These are phyloP conservation scores for Zygoascus flipseniorum DNA, from an alignment of 805 yeast genomes.

Conservation along the genomic window DNA sequence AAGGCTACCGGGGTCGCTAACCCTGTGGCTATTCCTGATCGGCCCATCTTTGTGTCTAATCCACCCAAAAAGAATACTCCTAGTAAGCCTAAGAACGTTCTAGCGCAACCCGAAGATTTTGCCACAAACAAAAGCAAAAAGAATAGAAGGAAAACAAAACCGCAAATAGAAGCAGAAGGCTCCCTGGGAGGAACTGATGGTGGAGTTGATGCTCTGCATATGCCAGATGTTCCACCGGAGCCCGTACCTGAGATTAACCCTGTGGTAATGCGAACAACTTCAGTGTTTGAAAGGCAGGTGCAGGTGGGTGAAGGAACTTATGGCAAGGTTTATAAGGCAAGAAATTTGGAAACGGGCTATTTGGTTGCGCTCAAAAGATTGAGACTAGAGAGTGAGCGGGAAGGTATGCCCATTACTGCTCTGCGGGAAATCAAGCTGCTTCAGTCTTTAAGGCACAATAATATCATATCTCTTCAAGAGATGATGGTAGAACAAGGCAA, in stretches of 20 bases:
- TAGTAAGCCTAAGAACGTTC: not conserved
- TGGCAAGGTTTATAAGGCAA: conserved; percentile 90
- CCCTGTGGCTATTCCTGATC: not conserved
- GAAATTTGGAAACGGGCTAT: conserved; percentile 55
- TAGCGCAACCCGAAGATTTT: not conserved
- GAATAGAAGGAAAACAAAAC: not conserved
- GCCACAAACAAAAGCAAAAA: not conserved
- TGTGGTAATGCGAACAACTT: conserved; percentile 5
- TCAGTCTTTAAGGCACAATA: conserved; percentile 73
- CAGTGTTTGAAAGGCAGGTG: conserved; percentile 57
- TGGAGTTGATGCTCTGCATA: not conserved
- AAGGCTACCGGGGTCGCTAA: not conserved
- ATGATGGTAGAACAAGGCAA: conserved; percentile 75
- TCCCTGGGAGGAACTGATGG: not conserved
- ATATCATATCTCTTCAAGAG: conserved; percentile 74
- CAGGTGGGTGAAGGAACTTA: conserved; percentile 99
- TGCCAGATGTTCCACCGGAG: not conserved
- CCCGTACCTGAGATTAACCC: conserved; percentile 2
- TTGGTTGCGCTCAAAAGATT: conserved; percentile 82
- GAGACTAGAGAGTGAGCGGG: conserved; percentile 78
- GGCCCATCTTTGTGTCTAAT: not conserved
- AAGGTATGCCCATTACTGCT: conserved; percentile 95
- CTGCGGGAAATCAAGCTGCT: conserved; percentile 81
- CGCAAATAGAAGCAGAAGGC: not conserved
- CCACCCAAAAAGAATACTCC: not conserved